phyloP scores from a whole-genome alignment of 768 basidiomycete species.

The Antrodiella citrinella region DNA sequence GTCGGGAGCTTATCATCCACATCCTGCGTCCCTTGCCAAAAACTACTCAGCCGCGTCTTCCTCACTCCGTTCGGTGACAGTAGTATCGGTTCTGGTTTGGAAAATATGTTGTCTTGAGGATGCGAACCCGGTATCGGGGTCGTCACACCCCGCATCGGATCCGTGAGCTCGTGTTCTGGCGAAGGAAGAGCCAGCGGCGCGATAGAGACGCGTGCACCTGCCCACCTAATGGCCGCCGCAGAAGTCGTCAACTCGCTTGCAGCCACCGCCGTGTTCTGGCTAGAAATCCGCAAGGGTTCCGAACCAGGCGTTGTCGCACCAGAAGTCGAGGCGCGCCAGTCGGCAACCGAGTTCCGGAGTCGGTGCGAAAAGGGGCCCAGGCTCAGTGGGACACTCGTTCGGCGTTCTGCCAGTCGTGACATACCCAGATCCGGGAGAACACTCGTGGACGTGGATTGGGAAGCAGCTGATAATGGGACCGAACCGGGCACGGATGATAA shows the following conservation, averaged over 20 bases:
- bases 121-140: constrained; percentile 60
- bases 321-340: constrained; percentile 29
- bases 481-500: neutral
- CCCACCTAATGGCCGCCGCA: constrained; percentile 80
- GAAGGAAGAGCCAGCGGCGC: constrained; percentile 83
- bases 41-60: constrained; percentile 53
- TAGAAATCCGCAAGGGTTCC: constrained; percentile 11
- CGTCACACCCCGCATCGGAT: constrained; percentile 76
- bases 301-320: constrained; percentile 17
- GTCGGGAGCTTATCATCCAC: constrained; percentile 30
- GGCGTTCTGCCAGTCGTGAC: neutral
- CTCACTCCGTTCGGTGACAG: constrained; percentile 31
- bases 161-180: constrained; percentile 86
- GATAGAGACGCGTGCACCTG: constrained; percentile 75
- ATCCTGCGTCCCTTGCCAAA: constrained; percentile 74
- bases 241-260: constrained; percentile 53
- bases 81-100: constrained; percentile 27
- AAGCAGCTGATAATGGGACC: neutral
- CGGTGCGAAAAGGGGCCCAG: constrained; percentile 26
- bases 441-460: neutral
- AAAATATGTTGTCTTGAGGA: constrained; percentile 15
- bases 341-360: constrained; percentile 39
- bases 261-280: no score
- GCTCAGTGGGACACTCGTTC: constrained; percentile 10
- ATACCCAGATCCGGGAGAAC: neutral